Evolutionary conservation across 257 asterid genomes (phyloP).

Genomic region (Solanum bukasovii): DNA sequence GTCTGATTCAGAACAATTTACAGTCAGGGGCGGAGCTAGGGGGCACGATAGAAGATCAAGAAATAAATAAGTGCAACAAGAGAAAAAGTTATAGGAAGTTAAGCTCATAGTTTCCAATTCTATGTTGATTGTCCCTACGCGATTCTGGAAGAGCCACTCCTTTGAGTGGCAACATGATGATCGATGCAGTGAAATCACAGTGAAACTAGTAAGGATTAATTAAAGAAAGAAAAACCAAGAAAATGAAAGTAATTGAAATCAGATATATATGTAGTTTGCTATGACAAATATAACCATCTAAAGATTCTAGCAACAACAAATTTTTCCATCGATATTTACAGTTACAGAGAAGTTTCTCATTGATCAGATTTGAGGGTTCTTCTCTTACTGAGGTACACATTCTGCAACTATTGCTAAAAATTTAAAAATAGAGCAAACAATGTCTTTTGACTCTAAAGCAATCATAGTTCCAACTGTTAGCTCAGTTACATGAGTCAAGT

Average conservation of each 20-base stretch:
- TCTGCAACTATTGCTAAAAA: neutral
- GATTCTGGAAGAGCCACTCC: neutral
- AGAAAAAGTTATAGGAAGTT: neutral
- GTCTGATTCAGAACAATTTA: neutral
- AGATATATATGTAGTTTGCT: neutral
- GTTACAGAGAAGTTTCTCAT: neutral
- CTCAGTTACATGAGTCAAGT: neutral
- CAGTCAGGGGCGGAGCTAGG: neutral
- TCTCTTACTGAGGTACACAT: neutral
- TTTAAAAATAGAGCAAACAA: neutral
- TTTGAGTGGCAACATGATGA: neutral
- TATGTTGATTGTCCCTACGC: neutral
- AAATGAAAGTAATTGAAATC: neutral
- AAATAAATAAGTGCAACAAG: neutral
- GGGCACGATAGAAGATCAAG: neutral
- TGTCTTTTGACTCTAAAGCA: neutral
- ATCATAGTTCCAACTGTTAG: neutral
- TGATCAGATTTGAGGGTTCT: neutral
- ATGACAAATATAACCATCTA: neutral
- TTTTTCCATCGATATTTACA: neutral
- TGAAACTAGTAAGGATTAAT: neutral
- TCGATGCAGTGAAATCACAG: neutral
- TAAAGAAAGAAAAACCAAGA: neutral
- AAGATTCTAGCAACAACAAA: neutral
- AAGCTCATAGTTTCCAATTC: neutral